Base-by-base conservation (phyloP, 768 basidiomycete species). In the Lactifluus volemus region DNA sequence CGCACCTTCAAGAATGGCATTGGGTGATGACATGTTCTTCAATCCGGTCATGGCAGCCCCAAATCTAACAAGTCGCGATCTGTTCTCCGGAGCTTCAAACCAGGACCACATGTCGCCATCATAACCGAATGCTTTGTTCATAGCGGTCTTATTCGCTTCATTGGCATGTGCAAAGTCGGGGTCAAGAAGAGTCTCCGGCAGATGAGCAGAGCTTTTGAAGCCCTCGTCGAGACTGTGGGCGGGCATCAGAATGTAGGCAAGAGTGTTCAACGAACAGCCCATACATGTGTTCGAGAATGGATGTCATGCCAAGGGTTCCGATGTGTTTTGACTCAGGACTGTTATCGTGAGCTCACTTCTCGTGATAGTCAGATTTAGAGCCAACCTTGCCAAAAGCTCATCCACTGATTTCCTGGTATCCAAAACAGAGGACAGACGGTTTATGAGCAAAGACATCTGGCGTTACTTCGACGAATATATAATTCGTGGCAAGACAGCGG, bases 371-470 rank as follows among this genome's bases (percentile, higher is more conserved):
- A 6, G 10, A 21, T 19, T 12, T 19, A 4, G 7, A 29, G 29
- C 58, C 9, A 32, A 55, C 65, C 41, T 60, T 38, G 34, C 54
- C 15, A 58, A 29, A 17, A 66, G 19, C 11, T 56, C 6, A 71
- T 73, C 49, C 63, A 60, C 39, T 63, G 66, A 10, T 68, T 54
- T 59, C 71, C 75, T 21, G 66, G 63, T 1, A 73, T 75, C 76
- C 21, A 77, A 51, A 10, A 62, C 39, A 11, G 65, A 58, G 8
- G 71, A 71, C 11, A 65, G 39, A 6, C 63, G 64, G 51, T 71
- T n/a, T 74, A 60, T 69, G 65, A 1, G 70, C 64, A 51, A 71
- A 74, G 10, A 68, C 63, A 41, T 72, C 65, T 1, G 67, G 67
- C 2, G 63, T 47, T 21, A 67, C 53, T 49, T 73, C 72, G 10